A percentile compares a stretch with the other conserved stretches of the same genome.
These are phyloP conservation scores for Suillus placidus DNA, from an alignment of 768 basidiomycete genomes.

Conservation along the genomic window DNA sequence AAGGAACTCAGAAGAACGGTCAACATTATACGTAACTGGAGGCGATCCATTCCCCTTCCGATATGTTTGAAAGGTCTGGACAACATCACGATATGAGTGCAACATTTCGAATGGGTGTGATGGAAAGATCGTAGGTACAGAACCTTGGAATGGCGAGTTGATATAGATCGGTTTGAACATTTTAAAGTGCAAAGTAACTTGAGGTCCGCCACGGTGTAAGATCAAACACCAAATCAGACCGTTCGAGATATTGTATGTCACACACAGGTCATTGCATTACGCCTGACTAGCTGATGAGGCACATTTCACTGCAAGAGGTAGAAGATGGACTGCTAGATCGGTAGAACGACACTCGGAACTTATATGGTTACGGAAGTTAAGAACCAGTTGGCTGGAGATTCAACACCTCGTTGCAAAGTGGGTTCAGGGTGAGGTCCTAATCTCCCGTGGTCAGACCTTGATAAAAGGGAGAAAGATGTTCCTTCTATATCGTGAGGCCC, in stretches of 20 bases:
- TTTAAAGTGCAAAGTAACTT: neutral
- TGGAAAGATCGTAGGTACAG: neutral
- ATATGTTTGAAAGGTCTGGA: neutral
- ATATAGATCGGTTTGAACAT: neutral
- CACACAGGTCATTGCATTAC: neutral
- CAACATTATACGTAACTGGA: neutral
- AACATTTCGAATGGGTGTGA: neutral
- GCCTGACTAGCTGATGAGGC: neutral
- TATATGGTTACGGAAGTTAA: neutral
- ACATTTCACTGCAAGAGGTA: neutral
- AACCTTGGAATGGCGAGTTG: neutral
- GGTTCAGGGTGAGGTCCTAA: neutral
- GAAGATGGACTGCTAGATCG: neutral
- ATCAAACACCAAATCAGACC: neutral
- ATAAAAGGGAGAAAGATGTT: too few species aligned
- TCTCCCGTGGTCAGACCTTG: neutral
- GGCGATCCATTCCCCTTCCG: neutral
- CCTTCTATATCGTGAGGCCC: too few species aligned
- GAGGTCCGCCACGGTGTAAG: neutral
- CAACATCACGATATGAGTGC: neutral
- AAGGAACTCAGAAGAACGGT: neutral
- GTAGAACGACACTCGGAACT: neutral
- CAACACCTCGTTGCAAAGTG: neutral
- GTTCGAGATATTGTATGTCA: too few species aligned
- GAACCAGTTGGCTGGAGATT: neutral